phyloP scores from a whole-genome alignment of 1,284 basidiomycete species.

The Peniophora sp. region DNA sequence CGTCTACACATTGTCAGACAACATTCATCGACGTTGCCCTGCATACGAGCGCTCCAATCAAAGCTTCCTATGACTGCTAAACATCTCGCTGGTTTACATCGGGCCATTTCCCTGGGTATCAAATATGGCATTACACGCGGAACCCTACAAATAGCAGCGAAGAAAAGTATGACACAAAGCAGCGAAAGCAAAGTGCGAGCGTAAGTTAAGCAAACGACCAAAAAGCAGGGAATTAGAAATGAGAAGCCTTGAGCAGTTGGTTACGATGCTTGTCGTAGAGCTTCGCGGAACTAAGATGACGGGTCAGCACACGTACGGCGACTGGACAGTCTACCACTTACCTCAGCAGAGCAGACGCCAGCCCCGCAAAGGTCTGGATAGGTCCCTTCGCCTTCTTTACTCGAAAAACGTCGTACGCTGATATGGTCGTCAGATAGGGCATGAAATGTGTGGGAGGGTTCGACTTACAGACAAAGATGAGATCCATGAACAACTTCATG shows the following conservation, averaged over 20 bases:
- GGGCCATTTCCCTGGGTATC: too few species aligned
- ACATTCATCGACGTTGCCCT: too few species aligned
- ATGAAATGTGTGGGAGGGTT: not conserved
- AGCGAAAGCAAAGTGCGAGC: too few species aligned
- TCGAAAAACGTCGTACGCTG: slow-evolving; percentile 50
- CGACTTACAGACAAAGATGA: slow-evolving; percentile 78
- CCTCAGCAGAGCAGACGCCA: slow-evolving; percentile 66
- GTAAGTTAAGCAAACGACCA: too few species aligned
- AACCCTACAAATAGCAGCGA: too few species aligned
- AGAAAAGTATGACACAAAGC: too few species aligned
- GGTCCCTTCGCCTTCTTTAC: slow-evolving; percentile 51
- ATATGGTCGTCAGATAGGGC: not conserved
- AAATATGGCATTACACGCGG: too few species aligned
- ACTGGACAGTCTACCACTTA: slow-evolving; percentile 22
- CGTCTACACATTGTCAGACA: too few species aligned
- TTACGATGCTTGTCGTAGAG: slow-evolving; percentile 62
- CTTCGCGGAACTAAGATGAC: slow-evolving; percentile 47
- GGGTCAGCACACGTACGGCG: not conserved
- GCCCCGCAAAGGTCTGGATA: slow-evolving; percentile 59
- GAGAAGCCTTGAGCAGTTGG: slow-evolving; percentile 41
- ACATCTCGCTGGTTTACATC: too few species aligned
- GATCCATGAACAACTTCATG: slow-evolving; percentile 68
- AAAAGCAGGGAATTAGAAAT: slow-evolving; percentile 2
- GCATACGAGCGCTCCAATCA: too few species aligned
- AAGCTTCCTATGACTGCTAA: too few species aligned